Evolutionary conservation across 2,329 filamentous ascomycete genomes (phyloP), one percentile per base, ranked within the genome.

Genomic region (Beauveria bassiana): DNA sequence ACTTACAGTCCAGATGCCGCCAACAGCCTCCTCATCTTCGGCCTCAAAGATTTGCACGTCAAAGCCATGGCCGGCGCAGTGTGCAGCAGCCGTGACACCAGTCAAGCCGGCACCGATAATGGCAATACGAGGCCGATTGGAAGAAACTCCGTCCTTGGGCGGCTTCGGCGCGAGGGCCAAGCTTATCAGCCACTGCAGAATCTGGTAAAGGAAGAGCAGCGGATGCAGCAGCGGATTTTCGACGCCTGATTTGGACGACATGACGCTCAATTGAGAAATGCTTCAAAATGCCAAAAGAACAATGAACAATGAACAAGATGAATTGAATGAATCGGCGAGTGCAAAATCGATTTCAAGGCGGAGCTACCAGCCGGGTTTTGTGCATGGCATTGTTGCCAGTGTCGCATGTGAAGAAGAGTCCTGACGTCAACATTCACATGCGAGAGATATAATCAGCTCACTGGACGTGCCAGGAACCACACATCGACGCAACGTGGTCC

Each of bases 51-150:
- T 83, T 22, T 83, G 81, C 7, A 91, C 88, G 64, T 95, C 89
- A 66, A 93, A 93, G 50, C 90, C 90, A 83, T 95, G 89, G 1
- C 91, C 91, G 42, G 93, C 85, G 69, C 89, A 92, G 71, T 96
- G 91, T 1, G 89, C 86, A 0, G 91, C 91, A 8, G 90, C 85
- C 1, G 90, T 90, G 2, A 95, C 86, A 4, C 91, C 83, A 0
- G 83, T 95, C 60, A 96, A 79, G 1, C 88, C 87, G 31, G 87
- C 85, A 2, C 88, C 87, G 65, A 91, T 86, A 38, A 90, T 78
- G 2, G 87, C 88, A 61, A 91, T 79, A 63, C 81, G 86, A 16
- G 90, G 87, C 31, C 86, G 78, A 14, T 76, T 75, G n/a, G 89
- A 75, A 7, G 78, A 76, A 0, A 78, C 73, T 63, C 80, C 77